phyloP scores from a whole-genome alignment of 2,329 filamentous ascomycete genomes.

The Leptographium radiaticola region DNA sequence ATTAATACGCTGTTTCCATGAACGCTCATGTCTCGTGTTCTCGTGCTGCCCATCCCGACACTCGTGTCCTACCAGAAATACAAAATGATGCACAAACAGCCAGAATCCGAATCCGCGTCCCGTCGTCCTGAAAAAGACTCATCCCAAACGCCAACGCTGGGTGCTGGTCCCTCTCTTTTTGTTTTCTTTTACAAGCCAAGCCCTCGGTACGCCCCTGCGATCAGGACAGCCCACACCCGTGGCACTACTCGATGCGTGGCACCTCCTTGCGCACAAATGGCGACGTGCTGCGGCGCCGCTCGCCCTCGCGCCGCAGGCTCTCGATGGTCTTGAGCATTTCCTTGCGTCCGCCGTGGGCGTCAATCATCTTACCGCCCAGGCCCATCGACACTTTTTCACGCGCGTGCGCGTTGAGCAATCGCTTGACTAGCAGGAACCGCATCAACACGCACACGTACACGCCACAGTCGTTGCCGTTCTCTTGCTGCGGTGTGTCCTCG shows the following conservation, averaged over 20 bases:
- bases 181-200: no score
- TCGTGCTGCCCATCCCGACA: not conserved
- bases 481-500: conserved; percentile 76
- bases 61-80: not conserved
- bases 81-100: not conserved
- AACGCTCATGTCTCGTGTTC: not conserved
- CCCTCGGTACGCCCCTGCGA: not conserved
- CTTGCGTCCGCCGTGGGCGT: conserved; percentile 68
- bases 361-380: conserved; percentile 71
- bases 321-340: conserved; percentile 90
- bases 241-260: conserved; percentile 28
- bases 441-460: conserved; percentile 94
- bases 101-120: not conserved
- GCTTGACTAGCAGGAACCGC: conserved; percentile 80
- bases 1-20: not conserved
- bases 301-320: conserved; percentile 72
- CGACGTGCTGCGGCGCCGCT: conserved; percentile 47
- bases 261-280: conserved; percentile 20
- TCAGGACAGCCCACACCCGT: not conserved
- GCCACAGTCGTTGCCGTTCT: conserved; percentile 86
- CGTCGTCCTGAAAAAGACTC: not conserved
- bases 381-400: conserved; percentile 90
- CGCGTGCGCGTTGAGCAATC: conserved; percentile 65
- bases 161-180: not conserved
- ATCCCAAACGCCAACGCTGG: conserved; percentile 4